These are phyloP conservation scores for Malania oleifera DNA, from an alignment of 164 flowering plant species.

Conservation along the genomic window DNA sequence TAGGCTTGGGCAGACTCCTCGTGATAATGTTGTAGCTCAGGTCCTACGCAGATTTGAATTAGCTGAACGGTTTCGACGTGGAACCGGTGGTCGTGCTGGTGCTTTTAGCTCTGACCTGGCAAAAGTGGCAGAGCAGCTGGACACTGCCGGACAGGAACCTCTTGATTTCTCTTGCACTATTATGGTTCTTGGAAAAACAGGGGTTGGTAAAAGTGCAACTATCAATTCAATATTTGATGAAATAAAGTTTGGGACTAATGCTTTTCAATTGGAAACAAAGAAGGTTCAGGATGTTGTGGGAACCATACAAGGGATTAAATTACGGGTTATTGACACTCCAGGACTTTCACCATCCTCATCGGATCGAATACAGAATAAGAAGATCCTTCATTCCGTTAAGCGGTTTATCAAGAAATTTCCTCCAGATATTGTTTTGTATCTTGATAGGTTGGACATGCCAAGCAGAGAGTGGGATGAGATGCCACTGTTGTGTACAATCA, in stretches of 20 bases:
- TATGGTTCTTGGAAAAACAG: slow-evolving; percentile 93
- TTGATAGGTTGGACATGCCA: slow-evolving; percentile 93
- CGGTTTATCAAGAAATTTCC: slow-evolving; percentile 77
- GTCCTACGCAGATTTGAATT: slow-evolving; percentile 89
- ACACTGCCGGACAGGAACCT: slow-evolving; percentile 80
- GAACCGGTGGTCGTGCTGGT: slow-evolving; percentile 79
- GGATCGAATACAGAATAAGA: slow-evolving; percentile 81
- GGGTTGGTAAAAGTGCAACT: slow-evolving; percentile 98
- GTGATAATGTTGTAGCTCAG: slow-evolving; percentile 96
- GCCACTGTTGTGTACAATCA: slow-evolving; percentile 83
- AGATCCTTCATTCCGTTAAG: slow-evolving; percentile 75
- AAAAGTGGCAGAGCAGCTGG: slow-evolving; percentile 98
- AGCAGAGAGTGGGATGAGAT: slow-evolving; percentile 81
- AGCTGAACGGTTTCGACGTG: slow-evolving; percentile 90
- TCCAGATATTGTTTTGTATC: slow-evolving; percentile 93
- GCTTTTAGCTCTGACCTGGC: slow-evolving; percentile 97
- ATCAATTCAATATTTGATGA: slow-evolving; percentile 97
- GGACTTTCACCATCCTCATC: slow-evolving; percentile 84
- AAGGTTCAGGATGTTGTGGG: slow-evolving; percentile 97
- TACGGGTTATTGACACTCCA: slow-evolving; percentile 93
- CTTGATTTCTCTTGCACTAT: slow-evolving; percentile 95
- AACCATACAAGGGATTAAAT: slow-evolving; percentile 87
- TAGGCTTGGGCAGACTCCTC: slow-evolving; percentile 98
- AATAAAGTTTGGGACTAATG: slow-evolving; percentile 72
- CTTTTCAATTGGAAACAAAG: slow-evolving; percentile 76